Evolutionary conservation across 768 basidiomycete species (phyloP).

Genomic region (Panellus pusillus): DNA sequence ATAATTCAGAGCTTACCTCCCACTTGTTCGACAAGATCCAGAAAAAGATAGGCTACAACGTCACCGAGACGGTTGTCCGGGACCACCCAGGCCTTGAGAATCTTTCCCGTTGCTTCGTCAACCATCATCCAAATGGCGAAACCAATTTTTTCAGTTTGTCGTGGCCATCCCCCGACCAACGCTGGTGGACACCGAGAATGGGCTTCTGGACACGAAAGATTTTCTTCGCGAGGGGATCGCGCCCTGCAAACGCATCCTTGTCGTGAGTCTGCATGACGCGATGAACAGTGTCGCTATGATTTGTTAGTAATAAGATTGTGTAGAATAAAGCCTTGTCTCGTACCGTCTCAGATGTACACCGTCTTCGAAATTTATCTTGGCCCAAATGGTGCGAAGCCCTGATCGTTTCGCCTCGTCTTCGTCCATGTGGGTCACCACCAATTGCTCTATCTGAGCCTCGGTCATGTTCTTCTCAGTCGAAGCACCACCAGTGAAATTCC

Average conservation of each 20-base stretch:
- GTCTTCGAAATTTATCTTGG: constrained; percentile 14
- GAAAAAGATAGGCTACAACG: constrained; percentile 33
- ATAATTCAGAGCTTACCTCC: constrained; percentile 23
- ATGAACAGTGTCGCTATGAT: constrained; percentile 19
- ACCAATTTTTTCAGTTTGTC: constrained; percentile 41
- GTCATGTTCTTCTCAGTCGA: constrained; percentile 11
- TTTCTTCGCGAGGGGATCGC: constrained; percentile 31
- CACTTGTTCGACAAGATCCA: constrained; percentile 29
- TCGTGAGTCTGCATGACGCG: constrained; percentile 32
- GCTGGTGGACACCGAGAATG: constrained; percentile 35
- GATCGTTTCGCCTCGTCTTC: constrained; percentile 14
- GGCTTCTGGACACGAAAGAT: constrained; percentile 26
- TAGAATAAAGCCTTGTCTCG: too few species aligned
- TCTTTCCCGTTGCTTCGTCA: constrained; percentile 31
- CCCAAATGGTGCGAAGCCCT: constrained; percentile 19
- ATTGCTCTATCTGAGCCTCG: constrained; percentile 1
- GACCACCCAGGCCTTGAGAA: constrained; percentile 37
- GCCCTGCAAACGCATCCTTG: constrained; percentile 27
- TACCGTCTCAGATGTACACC: constrained; percentile 16
- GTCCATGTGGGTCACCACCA: constrained; percentile 20
- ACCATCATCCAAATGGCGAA: constrained; percentile 39
- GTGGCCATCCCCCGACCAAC: constrained; percentile 40
- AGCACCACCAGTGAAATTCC: constrained; percentile 12
- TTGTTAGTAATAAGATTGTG: too few species aligned
- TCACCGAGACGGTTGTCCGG: constrained; percentile 34